Evolutionary conservation across 2,329 filamentous ascomycete genomes (phyloP), one percentile per base, ranked within the genome.

Genomic region (Parastagonospora avenae): DNA sequence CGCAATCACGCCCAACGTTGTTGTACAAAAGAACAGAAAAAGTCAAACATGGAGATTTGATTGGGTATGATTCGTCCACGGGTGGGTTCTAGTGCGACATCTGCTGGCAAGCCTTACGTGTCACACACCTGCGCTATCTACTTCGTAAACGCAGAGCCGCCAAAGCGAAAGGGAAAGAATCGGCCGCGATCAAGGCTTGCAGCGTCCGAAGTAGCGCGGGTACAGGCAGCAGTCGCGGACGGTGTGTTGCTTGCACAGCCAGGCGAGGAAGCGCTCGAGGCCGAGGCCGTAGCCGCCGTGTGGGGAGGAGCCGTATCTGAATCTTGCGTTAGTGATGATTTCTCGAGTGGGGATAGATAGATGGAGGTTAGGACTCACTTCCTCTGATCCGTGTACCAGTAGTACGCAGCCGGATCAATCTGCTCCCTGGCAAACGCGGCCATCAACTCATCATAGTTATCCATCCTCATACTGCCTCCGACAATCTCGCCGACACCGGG

Each of bases 341-440:
- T 19, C 45, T 32, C 24, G 30, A 32, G n/a, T 5, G 44, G 8
- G n/a, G 32, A 33, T 8, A 41, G 30, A 15, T 24, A n/a, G 47
- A 36, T 27, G 16, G 15, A 16, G n/a, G 38, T 12, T 9, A 40
- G 30, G 24, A 85, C 88, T 81, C 77, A 92, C 90, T 94, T 96
- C 72, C 92, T 83, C 84, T 96, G 92, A 78, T 97, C 94, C 29
- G 92, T 95, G 80, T 97, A 99, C 94, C 94, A 99, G 82, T 95
- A 97, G 79, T 97, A 97, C 39, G 88, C 87, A 64, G 84, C 84
- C 15, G 92, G 85, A 65, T 90, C 86, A 73, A 97, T 95, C 35
- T 88, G 88, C 77, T 97, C 89, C 56, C 88, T 85, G 76, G 91
- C 86, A 74, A 95, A 99, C 1, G 91, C 94, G 19, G 82, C 87